These are phyloP conservation scores for Cryptococcus depauperatus DNA, from an alignment of 1,284 basidiomycete genomes.

Conservation along the genomic window DNA sequence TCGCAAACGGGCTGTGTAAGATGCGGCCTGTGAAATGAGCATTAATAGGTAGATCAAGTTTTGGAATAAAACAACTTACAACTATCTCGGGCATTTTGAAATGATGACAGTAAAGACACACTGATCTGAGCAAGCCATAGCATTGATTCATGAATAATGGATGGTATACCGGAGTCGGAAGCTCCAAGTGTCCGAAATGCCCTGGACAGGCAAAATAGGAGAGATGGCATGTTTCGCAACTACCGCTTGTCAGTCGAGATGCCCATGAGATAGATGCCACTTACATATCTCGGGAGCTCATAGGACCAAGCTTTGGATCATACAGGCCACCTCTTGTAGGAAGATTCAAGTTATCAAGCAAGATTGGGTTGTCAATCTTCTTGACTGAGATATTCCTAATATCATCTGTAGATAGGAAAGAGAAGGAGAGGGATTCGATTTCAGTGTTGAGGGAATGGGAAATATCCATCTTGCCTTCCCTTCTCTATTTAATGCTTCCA, in stretches of 20 bases:
- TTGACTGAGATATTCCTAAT: conserved; percentile 90
- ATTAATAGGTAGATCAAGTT: conserved; percentile 1
- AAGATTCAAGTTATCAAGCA: conserved; percentile 88
- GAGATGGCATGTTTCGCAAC: conserved; percentile 87
- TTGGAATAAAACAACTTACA: conserved; percentile 50
- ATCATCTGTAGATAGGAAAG: conserved; percentile 86
- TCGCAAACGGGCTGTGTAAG: conserved; percentile 79
- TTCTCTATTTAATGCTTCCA: too few species aligned
- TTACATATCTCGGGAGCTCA: conserved; percentile 76
- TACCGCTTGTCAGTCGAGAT: conserved; percentile 37
- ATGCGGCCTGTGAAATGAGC: conserved; percentile 54
- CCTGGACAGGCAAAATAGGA: conserved; percentile 92
- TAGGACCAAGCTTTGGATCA: conserved; percentile 90
- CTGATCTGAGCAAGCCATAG: conserved; percentile 77
- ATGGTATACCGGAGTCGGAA: conserved; percentile 92
- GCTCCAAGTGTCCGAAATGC: conserved; percentile 98
- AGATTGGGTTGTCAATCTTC: conserved; percentile 86
- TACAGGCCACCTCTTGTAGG: conserved; percentile 91
- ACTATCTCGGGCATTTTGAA: conserved; percentile 74
- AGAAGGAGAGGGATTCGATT: conserved; percentile 83
- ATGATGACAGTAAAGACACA: conserved; percentile 92
- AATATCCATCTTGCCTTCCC: conserved; percentile 84
- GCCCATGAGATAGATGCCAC: conserved; percentile 38
- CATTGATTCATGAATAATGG: conserved; percentile 93
- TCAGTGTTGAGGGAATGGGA: conserved; percentile 77